Evolutionary conservation across 495 filamentous ascomycete species (phyloP), one percentile per base, ranked within the genome.

Genomic region (Aspergillus coremiiformis): DNA sequence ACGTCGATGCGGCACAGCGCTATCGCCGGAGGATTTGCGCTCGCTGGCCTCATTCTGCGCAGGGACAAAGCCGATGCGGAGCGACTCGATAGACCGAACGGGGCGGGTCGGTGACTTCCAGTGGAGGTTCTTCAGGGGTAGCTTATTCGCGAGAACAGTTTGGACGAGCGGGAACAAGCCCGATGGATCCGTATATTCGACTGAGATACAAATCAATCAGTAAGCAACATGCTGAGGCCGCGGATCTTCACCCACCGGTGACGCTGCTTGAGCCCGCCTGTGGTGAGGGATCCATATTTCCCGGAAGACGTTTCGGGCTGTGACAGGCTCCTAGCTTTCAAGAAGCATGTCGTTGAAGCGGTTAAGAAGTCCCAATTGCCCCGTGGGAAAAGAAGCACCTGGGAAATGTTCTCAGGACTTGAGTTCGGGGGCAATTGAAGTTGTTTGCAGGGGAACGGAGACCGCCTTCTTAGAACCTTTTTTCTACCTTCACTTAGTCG

Each of bases 81-180:
- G 81, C 41, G 90, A 89, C 62, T 86, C 84, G 66, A 98, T 97
- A 22, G 92, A 95, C 44, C 93, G 84, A 33, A 95, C 73, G 9
- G 94, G 92, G 9, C 93, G 85, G 22, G 84, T 84, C 42, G 93
- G 86, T 6, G 94, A 95, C 66, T 95, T 93, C 93, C 93, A 98
- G 64, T 96, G 86, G 41, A 98, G 83, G 64, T 96, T 92, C 48
- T 83, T 84, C n/a, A 98, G 76, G 10, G 93, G 93, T 4, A 98
- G 78, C 37, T 89, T 84, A 44, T 84, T 71, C 39, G 85, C 78
- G 51, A 97, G 76, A 51, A 89, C 77, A 1, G 85, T 75, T 9
- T 86, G 84, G n/a, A 97, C 71, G 15, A 87, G 76, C 50, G 86
- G 81, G 62, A 90, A 97, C 45, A 95, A 77, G 46, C 85, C 86